Conservation (phyloP, 2,329 filamentous ascomycete species). For the Cytospora schulzeri region DNA sequence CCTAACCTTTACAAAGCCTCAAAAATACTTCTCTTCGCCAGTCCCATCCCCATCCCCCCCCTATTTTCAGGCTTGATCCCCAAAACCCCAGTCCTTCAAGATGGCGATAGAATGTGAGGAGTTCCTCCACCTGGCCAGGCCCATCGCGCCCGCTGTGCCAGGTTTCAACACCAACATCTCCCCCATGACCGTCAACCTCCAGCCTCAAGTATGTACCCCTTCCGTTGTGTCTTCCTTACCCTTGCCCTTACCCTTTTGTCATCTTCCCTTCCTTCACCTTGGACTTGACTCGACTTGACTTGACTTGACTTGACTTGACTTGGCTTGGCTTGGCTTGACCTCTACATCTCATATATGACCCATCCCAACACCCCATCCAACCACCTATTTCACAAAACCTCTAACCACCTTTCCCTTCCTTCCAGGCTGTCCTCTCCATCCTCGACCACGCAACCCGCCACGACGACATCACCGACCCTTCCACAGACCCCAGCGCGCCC, state of each 20-base stretch:
- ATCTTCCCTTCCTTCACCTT: not conserved
- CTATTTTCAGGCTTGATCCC: slow-evolving; percentile 29
- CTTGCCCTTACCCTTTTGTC: not conserved
- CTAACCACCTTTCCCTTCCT: slow-evolving; percentile 10
- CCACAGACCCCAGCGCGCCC: slow-evolving; percentile 66
- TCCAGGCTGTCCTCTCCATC: slow-evolving; percentile 71
- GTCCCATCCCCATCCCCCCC: slow-evolving; percentile 26
- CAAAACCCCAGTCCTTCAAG: slow-evolving; percentile 49
- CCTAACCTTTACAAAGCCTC: slow-evolving; percentile 18
- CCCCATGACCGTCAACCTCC: slow-evolving; percentile 91
- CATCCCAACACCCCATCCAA: no score
- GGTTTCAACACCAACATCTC: slow-evolving; percentile 83
- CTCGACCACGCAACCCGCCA: slow-evolving; percentile 93
- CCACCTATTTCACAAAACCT: not conserved
- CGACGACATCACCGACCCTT: slow-evolving; percentile 52
- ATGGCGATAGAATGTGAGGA: slow-evolving; percentile 82
- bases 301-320: not conserved
- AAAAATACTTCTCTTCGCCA: slow-evolving; percentile 28
- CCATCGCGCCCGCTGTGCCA: slow-evolving; percentile 78
- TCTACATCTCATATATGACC: no score
- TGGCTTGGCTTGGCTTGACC: no score
- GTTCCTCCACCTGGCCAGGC: slow-evolving; percentile 93
- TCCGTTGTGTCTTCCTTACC: slow-evolving; percentile 17
- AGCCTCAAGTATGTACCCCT: slow-evolving; percentile 75
- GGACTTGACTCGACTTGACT: no score